These are phyloP conservation scores for Dillenia turbinata DNA, from an alignment of 164 flowering plant species.

Conservation along the genomic window DNA sequence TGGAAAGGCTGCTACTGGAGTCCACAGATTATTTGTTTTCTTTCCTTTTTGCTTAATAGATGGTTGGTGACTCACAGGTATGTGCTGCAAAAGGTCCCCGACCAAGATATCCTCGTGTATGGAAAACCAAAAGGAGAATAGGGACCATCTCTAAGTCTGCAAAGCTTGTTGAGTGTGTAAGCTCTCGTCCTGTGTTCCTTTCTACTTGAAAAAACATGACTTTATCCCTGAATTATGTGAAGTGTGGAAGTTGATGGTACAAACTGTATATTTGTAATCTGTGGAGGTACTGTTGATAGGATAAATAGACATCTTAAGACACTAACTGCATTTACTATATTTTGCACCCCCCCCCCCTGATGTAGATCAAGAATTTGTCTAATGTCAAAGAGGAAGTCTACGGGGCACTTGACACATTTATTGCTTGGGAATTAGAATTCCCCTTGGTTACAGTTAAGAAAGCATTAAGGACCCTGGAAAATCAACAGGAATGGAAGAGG, in stretches of 20 bases:
- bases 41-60: neutral
- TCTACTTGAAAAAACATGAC: too few relatives aligned
- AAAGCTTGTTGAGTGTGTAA: constrained; percentile 83
- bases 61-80: constrained; percentile 30
- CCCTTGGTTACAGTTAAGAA: constrained; percentile 86
- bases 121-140: constrained; percentile 66
- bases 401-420: constrained; percentile 94
- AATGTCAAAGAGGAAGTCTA: constrained; percentile 96
- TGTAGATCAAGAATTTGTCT: constrained; percentile 73
- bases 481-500: constrained; percentile 80
- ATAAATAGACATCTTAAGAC: too few relatives aligned
- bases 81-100: constrained; percentile 80
- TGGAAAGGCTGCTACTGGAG: too few relatives aligned
- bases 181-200: constrained; percentile 10
- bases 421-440: constrained; percentile 97
- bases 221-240: too few relatives aligned
- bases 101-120: constrained; percentile 83
- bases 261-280: too few relatives aligned
- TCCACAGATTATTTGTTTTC: neutral
- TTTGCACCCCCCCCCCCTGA: neutral
- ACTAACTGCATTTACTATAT: neutral
- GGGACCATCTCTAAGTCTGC: constrained; percentile 83
- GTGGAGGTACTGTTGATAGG: too few relatives aligned
- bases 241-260: too few relatives aligned
- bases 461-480: constrained; percentile 71